Base-by-base conservation (phyloP, 2,329 filamentous ascomycete genomes). In the Aspergillus japonicus region DNA sequence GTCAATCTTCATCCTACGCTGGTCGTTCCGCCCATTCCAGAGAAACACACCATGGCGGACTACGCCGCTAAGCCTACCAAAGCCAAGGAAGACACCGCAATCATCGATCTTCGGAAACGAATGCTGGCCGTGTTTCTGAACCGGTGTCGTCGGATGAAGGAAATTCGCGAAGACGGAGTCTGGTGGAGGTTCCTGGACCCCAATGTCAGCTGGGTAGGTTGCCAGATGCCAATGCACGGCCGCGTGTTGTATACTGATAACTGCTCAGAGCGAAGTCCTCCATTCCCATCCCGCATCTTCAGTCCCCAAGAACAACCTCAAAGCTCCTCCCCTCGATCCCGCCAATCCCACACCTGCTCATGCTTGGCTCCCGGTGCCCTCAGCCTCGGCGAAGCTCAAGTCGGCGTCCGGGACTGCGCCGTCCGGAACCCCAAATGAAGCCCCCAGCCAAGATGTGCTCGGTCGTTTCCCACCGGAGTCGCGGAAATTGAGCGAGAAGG, bases 1-100 rank as follows among this genome's bases (percentile, higher is more conserved):
- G 92, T 93, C 50, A 90, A 90, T 68, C 84, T 99, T 63, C 96
- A 99, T 73, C 95, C 96, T 7, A 99, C 95, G 0, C 84, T 99
- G 47, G 90, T 99, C 69, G 90, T 99, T 55, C 96, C 95, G 7
- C 95, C 95, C 3, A 99, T 99, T 70, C 95, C 95, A 23, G 96
- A 99, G 79, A 99, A 99, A 77, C 95, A 99, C 76, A 95, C 92
- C 50, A 96, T 99, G 89, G 94, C 94, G 62, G 95, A 99, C 75
- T 99, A 99, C 73, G 95, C 95, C 16, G 93, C 96, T 29, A 98
- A 96, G 69, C 95, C 96, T 1, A 99, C 95, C 42, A 97, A 94
- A 70, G 96, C 96, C 19, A 99, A 97, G 75, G 94, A 99, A 76
- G 96, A 99, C 73, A 89, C 92, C 59, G 91, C 94, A 62, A 99